Base-by-base conservation (phyloP, 257 asterid genomes). In the Solanum gracilifrons region DNA sequence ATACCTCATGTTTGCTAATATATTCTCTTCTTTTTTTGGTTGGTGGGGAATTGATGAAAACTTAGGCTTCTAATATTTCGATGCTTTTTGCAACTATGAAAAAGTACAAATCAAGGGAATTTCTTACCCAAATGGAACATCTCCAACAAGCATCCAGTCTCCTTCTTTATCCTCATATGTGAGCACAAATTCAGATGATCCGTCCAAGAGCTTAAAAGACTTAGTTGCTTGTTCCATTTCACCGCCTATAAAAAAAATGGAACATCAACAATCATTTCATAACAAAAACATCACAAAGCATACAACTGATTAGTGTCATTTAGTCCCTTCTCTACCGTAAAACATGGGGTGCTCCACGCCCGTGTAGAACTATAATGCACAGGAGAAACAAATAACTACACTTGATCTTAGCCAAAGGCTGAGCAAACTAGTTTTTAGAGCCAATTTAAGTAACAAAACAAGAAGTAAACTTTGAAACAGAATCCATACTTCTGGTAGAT, bases 71-170 rank as follows among this genome's bases (percentile, higher is more conserved):
- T 66, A 12, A 66, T 27, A 27, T 66, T 69, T 31, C 6, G 1
- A 15, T 69, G 23, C 5, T 37, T 37, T 37, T 77, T n/a, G n/a
- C 84, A 41, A 77, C 64, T 4, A 4, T 15, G 18, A 9, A 29
- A 48, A 27, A 62, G 7, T n/a, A 79, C 1, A 5, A 29, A 80
- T 71, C 16, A 48, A 23, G 18, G 85, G 25, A 79, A 23, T 48
- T 8, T 73, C 90, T 12, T 93, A 95, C 98, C 98, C 83, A 94
- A 97, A 95, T 11, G 98, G 98, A 88, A 95, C 98, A 77, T 95
- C 98, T 72, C 98, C 98, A 2, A 95, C 95, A 12, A 94, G 97
- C 98, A 95, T 95, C 98, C 98, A 95, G 21, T 95, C 98, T 21
- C 98, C 98, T 88, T 95, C 98, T 87, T 90, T 95, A 87, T 95